Conservation (phyloP, 352 stramenopile species). For the Aphanomyces euteiches region DNA sequence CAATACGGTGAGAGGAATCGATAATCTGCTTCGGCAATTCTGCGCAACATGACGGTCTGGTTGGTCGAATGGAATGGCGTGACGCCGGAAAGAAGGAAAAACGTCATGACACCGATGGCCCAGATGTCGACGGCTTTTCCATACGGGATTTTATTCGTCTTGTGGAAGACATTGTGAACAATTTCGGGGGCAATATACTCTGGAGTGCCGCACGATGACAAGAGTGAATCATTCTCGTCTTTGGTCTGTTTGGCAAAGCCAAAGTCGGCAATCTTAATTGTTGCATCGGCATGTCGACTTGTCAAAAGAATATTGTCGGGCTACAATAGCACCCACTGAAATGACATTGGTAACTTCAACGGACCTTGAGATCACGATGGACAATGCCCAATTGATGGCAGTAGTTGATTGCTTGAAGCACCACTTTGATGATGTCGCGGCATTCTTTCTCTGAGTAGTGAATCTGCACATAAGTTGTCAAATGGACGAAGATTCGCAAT, state of each 20-base stretch:
- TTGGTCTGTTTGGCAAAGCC: constrained; percentile 86
- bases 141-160: constrained; percentile 48
- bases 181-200: constrained; percentile 84
- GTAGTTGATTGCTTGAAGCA: constrained; percentile 80
- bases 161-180: constrained; percentile 47
- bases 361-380: constrained; percentile 64
- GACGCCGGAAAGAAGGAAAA: constrained; percentile 85
- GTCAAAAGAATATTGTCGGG: constrained; percentile 86
- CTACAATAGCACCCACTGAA: constrained; percentile 41
- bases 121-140: constrained; percentile 82
- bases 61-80: constrained; percentile 92
- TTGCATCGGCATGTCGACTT: constrained; percentile 57
- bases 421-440: constrained; percentile 75
- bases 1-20: constrained; percentile 86
- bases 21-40: constrained; percentile 80
- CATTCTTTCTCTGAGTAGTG: constrained; percentile 87
- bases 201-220: constrained; percentile 65
- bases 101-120: constrained; percentile 83
- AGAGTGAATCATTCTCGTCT: constrained; percentile 47
- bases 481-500: not conserved
- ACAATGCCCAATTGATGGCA: constrained; percentile 85
- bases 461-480: constrained; percentile 43
- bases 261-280: constrained; percentile 91
- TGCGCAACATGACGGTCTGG: constrained; percentile 88
- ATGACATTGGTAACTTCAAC: not conserved